phyloP scores from a whole-genome alignment of 352 stramenopile species.

The Phytophthora tentaculata region DNA sequence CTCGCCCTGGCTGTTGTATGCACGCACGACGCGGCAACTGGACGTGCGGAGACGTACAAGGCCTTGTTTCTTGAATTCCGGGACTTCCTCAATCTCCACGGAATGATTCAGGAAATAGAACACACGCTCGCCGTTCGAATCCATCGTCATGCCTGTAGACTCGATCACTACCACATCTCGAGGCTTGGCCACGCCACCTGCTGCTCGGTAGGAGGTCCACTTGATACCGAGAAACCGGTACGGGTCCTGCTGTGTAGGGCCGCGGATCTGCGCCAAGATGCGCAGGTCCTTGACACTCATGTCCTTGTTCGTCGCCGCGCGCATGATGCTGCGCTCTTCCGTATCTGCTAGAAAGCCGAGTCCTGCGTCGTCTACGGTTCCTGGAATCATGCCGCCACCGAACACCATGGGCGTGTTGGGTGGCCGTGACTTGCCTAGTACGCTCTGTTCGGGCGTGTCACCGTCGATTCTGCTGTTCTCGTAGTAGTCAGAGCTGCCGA shows the following conservation, averaged over 20 bases:
- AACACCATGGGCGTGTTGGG: constrained; percentile 37
- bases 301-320: constrained; percentile 27
- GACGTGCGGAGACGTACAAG: constrained; percentile 42
- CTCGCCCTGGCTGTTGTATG: constrained; percentile 37
- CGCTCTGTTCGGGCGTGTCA: constrained; percentile 31
- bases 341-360: constrained; percentile 45
- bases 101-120: constrained; percentile 51
- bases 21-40: constrained; percentile 50
- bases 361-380: constrained; percentile 41
- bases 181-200: constrained; percentile 18
- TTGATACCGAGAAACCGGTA: constrained; percentile 39
- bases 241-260: constrained; percentile 32
- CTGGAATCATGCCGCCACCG: constrained; percentile 33
- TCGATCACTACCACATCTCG: constrained; percentile 38
- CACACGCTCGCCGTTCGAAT: constrained; percentile 43
- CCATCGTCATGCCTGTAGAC: constrained; percentile 43
- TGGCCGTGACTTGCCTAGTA: constrained; percentile 33
- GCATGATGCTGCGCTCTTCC: constrained; percentile 36
- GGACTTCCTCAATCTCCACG: constrained; percentile 44
- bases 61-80: constrained; percentile 44
- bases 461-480: constrained; percentile 24
- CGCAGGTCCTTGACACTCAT: constrained; percentile 34
- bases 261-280: constrained; percentile 34
- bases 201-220: constrained; percentile 20
- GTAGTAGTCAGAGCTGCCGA: constrained; percentile 21